Evolutionary conservation across 306 rosid genomes (phyloP), one percentile per base, ranked within the genome.

Genomic region (Quercus glauca): DNA sequence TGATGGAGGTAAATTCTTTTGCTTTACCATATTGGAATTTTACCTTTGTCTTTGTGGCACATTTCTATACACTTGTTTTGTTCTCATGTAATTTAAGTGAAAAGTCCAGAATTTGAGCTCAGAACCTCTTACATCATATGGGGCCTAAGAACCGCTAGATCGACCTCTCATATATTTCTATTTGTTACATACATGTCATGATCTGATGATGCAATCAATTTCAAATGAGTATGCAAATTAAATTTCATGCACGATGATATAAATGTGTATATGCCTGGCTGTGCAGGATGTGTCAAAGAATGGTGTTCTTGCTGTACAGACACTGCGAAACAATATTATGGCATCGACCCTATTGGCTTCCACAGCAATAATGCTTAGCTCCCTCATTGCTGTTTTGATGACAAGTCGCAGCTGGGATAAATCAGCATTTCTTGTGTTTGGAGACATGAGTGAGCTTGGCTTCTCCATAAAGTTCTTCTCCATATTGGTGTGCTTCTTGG

Each of bases 301-400:
- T 37, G 97, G 99, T 0, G 89, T 93, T 70, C 91, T 93, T 0
- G 92, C 99, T 4, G 98, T 95, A 25, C 99, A 95, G 49, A 91
- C 99, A 5, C 78, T 93, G 18, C 77, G 98, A 51, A 90, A 91
- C 91, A 95, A 91, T 80, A 91, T 95, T 84, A 95, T 95, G 98
- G 98, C 97, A 28, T 95, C 98, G 18, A 90, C 96, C 67, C 96
- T 95, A 19, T 71, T 95, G 81, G 99, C 99, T 13, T 93, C 97
- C 6, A 93, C 95, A 17, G 97, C 98, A 0, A 95, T 93, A 41
- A 93, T 89, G 98, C 83, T 95, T 3, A 84, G 96, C 80, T 93
- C 96, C 6, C 83, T 93, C 3, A 91, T 91, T 3, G 99, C 98
- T 0, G 90, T 95, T 4, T 58, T 93, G 69, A 90, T 95, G 97